phyloP scores from a whole-genome alignment of 2,329 filamentous ascomycete genomes.

The Aspergillus hiratsukae region DNA sequence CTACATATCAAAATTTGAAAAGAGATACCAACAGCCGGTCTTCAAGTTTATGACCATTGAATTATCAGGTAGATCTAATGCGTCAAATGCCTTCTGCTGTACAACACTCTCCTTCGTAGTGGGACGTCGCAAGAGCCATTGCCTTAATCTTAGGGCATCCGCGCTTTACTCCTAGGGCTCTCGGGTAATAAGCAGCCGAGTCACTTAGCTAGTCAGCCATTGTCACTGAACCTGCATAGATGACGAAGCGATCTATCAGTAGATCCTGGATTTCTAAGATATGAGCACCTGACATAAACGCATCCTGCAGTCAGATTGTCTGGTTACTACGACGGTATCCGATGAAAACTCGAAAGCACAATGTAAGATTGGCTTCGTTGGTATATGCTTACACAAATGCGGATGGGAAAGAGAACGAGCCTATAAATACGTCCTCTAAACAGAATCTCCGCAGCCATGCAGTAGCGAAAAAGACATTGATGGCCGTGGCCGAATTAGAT shows the following conservation, averaged over 20 bases:
- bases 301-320: not conserved
- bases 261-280: not conserved
- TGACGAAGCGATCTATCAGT: not conserved
- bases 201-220: too few relatives aligned
- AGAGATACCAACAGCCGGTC: not conserved
- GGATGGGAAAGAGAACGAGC: not conserved
- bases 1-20: not conserved
- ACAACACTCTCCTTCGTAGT: not conserved
- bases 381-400: not conserved
- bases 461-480: not conserved
- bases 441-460: not conserved
- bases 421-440: not conserved
- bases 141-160: not conserved
- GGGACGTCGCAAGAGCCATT: not conserved
- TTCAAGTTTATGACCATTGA: not conserved
- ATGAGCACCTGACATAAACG: not conserved
- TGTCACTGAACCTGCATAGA: too few relatives aligned
- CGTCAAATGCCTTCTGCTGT: not conserved
- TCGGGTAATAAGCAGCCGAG: too few relatives aligned
- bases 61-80: too few relatives aligned
- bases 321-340: not conserved
- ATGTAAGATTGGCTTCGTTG: not conserved
- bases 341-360: too few relatives aligned
- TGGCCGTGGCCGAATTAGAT: not conserved
- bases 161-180: not conserved